Evolutionary conservation across 495 filamentous ascomycete genomes (phyloP).

Genomic region (Glutinoglossum americanum): DNA sequence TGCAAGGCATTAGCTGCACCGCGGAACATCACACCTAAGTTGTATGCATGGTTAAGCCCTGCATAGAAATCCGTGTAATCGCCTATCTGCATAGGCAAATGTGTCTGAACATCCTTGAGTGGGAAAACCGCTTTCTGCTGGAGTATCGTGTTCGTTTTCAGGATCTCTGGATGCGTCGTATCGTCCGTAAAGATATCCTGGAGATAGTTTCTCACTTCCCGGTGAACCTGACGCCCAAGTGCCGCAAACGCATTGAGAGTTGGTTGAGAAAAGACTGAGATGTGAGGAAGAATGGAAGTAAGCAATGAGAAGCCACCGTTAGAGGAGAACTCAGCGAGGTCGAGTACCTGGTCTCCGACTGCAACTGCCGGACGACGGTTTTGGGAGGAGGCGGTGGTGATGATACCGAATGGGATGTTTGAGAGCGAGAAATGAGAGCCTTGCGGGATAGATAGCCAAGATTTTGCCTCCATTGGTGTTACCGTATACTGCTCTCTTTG

Average conservation of each 20-base stretch:
- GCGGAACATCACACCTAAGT: slow-evolving; percentile 65
- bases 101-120: slow-evolving; percentile 37
- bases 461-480: slow-evolving; percentile 27
- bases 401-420: slow-evolving; percentile 89
- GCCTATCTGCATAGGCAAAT: slow-evolving; percentile 73
- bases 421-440: slow-evolving; percentile 60
- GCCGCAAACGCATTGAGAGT: slow-evolving; percentile 70
- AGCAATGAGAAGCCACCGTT: slow-evolving; percentile 32
- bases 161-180: slow-evolving; percentile 33
- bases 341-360: slow-evolving; percentile 57
- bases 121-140: slow-evolving; percentile 32
- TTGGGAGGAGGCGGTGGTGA: slow-evolving; percentile 32
- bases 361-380: slow-evolving; percentile 49
- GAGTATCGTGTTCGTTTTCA: slow-evolving; percentile 33
- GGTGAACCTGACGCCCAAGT: slow-evolving; percentile 48
- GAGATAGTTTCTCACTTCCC: slow-evolving; percentile 48
- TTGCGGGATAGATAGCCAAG: slow-evolving; percentile 43
- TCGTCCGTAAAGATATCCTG: slow-evolving; percentile 44
- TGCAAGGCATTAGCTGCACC: slow-evolving; percentile 61
- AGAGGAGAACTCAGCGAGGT: slow-evolving; percentile 42
- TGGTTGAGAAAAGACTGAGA: slow-evolving; percentile 40
- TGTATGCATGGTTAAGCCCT: slow-evolving; percentile 69
- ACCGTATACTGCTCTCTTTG: neutral
- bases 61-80: slow-evolving; percentile 97
- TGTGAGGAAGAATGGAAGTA: slow-evolving; percentile 32